phyloP scores from a whole-genome alignment of 306 rosid species.

The Senna siamea region DNA sequence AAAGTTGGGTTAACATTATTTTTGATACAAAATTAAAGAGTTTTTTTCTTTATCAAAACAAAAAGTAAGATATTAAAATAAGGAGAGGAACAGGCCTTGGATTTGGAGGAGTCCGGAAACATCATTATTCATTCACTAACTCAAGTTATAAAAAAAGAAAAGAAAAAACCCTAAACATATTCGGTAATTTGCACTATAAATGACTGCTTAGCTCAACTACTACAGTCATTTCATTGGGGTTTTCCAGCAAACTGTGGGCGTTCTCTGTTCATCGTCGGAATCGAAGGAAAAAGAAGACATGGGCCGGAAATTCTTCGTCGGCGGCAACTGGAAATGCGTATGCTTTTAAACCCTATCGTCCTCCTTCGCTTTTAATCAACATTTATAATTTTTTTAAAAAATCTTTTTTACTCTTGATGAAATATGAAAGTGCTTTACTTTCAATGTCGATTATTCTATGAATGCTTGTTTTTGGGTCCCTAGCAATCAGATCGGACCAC shows the following conservation, averaged over 20 bases:
- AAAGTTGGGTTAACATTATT: too few relatives aligned
- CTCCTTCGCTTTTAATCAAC: neutral
- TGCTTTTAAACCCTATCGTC: slow-evolving; percentile 16
- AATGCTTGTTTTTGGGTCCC: neutral
- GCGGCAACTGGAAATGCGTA: slow-evolving; percentile 98
- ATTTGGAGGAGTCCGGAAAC: too few relatives aligned
- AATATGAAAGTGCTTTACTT: neutral
- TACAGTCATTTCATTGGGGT: neutral
- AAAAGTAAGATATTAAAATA: too few relatives aligned
- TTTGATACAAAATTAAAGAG: too few relatives aligned
- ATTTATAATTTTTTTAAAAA: neutral
- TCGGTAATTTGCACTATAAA: slow-evolving; percentile 33
- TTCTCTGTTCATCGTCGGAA: slow-evolving; percentile 28
- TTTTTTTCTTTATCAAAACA: too few relatives aligned
- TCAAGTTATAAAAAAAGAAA: neutral
- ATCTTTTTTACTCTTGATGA: neutral
- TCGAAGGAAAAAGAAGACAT: slow-evolving; percentile 35
- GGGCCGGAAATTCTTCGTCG: slow-evolving; percentile 85
- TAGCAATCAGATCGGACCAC: neutral
- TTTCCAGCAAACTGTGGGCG: neutral
- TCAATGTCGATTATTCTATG: neutral
- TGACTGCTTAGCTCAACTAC: neutral
- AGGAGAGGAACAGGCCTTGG: too few relatives aligned
- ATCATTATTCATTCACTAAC: too few relatives aligned
- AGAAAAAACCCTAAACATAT: slow-evolving; percentile 32